Evolutionary conservation across 805 yeast species (phyloP).

Genomic region (Kuraishia hungarica): DNA sequence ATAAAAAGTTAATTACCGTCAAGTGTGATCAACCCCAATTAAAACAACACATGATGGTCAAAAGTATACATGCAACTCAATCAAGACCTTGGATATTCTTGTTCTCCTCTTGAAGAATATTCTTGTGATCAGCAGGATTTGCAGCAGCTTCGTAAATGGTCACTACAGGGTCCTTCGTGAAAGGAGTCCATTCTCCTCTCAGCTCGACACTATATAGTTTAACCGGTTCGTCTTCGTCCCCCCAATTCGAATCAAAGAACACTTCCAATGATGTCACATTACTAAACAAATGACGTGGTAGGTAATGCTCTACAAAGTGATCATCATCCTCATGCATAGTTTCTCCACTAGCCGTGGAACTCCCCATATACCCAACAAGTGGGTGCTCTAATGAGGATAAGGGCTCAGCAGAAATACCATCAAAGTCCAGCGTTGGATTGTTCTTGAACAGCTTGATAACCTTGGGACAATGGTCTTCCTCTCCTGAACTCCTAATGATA

Average conservation of each 20-base stretch:
- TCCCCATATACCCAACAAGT: constrained; percentile 39
- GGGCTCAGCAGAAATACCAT: constrained; percentile 42
- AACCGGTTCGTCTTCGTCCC: constrained; percentile 47
- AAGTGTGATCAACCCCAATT: too few relatives aligned
- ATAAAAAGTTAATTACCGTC: too few relatives aligned
- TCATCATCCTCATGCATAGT: constrained; percentile 29
- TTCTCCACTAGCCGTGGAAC: constrained; percentile 12
- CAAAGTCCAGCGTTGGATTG: constrained; percentile 63
- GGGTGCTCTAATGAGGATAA: constrained; percentile 57
- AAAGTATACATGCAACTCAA: constrained; percentile 1
- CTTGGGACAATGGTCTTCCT: constrained; percentile 54
- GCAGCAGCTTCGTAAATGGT: constrained; percentile 87
- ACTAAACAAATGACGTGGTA: constrained; percentile 69
- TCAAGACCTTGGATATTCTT: constrained; percentile 6
- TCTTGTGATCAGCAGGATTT: constrained; percentile 81
- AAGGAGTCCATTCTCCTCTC: constrained; percentile 58
- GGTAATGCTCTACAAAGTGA: constrained; percentile 70
- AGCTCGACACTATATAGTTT: constrained; percentile 65
- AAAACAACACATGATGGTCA: too few relatives aligned
- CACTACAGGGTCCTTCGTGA: constrained; percentile 61
- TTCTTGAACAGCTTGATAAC: constrained; percentile 68
- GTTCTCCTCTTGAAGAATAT: constrained; percentile 16
- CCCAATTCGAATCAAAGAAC: constrained; percentile 60
- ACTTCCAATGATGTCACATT: constrained; percentile 61
- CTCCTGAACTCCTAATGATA: constrained; percentile 57